Conservation (phyloP, 139 green algal species). For the Chlamydomonas urium region DNA sequence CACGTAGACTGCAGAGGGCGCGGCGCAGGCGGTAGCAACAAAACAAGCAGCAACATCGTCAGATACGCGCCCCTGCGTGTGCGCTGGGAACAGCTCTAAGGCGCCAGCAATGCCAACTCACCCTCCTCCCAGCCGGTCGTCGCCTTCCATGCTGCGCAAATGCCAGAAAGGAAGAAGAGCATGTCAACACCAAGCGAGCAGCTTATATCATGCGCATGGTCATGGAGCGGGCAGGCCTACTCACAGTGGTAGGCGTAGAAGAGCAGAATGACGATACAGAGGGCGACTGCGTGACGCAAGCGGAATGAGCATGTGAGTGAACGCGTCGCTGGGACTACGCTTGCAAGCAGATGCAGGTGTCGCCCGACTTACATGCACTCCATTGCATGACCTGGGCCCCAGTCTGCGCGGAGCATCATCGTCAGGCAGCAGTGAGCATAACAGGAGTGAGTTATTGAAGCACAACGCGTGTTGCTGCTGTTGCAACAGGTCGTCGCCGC, state of each 20-base stretch:
- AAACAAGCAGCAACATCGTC: too few relatives aligned
- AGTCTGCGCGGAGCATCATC: neutral
- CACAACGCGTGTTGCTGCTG: too few relatives aligned
- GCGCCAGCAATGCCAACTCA: too few relatives aligned
- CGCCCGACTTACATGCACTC: neutral
- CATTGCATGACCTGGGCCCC: constrained; percentile 9
- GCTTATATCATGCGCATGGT: neutral
- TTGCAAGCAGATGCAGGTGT: neutral
- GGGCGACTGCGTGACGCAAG: constrained; percentile 11
- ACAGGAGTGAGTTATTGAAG: neutral
- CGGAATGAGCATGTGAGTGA: neutral
- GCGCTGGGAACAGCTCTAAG: too few relatives aligned
- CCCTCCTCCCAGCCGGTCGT: constrained; percentile 17
- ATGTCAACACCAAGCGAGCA: neutral
- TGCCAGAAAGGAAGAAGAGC: neutral
- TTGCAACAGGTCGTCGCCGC: too few relatives aligned
- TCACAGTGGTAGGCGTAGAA: constrained; percentile 24
- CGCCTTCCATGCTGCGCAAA: constrained; percentile 13
- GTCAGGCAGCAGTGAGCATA: neutral
- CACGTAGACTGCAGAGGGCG: constrained; percentile 30
- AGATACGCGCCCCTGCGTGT: too few relatives aligned
- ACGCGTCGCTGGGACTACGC: too few relatives aligned
- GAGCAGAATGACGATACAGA: constrained; percentile 6
- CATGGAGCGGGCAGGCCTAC: neutral
- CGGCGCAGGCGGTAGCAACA: too few relatives aligned